Evolutionary conservation across 1,284 basidiomycete genomes (phyloP).

Genomic region (Tylopilus sp.): DNA sequence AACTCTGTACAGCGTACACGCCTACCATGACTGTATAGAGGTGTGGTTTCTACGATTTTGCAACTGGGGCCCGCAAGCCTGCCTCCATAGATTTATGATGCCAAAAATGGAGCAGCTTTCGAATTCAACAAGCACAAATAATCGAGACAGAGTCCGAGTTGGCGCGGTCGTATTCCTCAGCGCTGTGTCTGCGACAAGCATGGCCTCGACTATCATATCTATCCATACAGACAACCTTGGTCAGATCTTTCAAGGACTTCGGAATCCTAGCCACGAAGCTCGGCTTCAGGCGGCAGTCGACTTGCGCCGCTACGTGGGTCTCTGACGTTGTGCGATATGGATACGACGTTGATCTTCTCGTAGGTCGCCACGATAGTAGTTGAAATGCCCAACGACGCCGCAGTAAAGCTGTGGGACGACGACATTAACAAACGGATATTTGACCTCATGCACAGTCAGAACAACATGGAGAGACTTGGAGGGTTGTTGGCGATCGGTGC

Average conservation of each 20-base stretch:
- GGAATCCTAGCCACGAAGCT: slow-evolving; percentile 57
- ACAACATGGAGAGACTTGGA: slow-evolving; percentile 70
- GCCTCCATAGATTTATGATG: too few relatives aligned
- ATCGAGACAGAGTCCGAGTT: slow-evolving; percentile 14
- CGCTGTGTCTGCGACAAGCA: slow-evolving; percentile 31
- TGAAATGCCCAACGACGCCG: slow-evolving; percentile 73
- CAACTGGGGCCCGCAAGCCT: too few relatives aligned
- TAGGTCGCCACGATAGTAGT: slow-evolving; percentile 68
- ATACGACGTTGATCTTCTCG: slow-evolving; percentile 5
- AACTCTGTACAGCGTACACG: neutral
- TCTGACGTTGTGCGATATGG: slow-evolving; percentile 8
- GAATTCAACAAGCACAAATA: slow-evolving; percentile 31
- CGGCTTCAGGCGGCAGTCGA: slow-evolving; percentile 62
- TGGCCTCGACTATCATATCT: slow-evolving; percentile 55
- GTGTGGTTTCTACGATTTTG: neutral
- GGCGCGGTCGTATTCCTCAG: neutral
- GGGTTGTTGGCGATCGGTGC: slow-evolving; percentile 79
- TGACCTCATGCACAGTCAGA: slow-evolving; percentile 77
- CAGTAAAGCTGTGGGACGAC: slow-evolving; percentile 77
- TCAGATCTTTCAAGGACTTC: slow-evolving; percentile 61
- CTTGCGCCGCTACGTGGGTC: slow-evolving; percentile 63
- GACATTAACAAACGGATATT: slow-evolving; percentile 75
- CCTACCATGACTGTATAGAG: neutral
- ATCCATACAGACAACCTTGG: slow-evolving; percentile 57
- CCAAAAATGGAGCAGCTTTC: slow-evolving; percentile 19